Evolutionary conservation across 2,329 filamentous ascomycete species (phyloP), one percentile per base, ranked within the genome.

Genomic region (Fusarium sp.): DNA sequence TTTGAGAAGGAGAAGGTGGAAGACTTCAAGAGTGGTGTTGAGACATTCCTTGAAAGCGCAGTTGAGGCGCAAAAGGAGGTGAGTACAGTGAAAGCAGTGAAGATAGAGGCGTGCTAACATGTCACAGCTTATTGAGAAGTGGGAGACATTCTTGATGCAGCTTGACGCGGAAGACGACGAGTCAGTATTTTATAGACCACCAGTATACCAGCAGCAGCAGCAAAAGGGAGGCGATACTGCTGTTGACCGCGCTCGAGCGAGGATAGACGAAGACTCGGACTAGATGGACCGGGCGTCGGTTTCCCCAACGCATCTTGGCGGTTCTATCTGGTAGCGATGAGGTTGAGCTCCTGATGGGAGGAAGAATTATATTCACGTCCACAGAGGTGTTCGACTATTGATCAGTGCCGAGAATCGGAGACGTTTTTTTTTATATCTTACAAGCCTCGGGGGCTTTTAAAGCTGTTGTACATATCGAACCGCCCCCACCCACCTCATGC

Each of bases 11-110:
- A 99, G 84, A 99, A 99, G 86, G 96, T 99, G 7, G 96, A 99
- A 81, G 96, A 99, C 81, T 99, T 99, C 83, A 99, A 99, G 87
- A 96, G 93, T 72, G 96, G 95, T 0, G 95, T 99, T 5, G 96
- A 99, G 85, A 99, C 96, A 3, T 99, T 98, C 84, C 84, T 99
- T 77, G 96, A 99, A 86, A 95, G 96, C 79, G 94, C 96, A 8
- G 95, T 99, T 8, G 96, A 99, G 84, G 96, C 96, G 62, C 96
- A 99, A 85, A 99, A 99, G 84, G 96, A 99, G 92, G 96, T 96
- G 82, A 83, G 89, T 83, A 38, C 30, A 24, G 59, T 52, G 24
- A 32, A 14, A 38, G 22, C 15, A 22, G 18, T 20, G 14, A 13
- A 26, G 17, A 26, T n/a, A 30, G 20, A 54, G 26, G 20, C 32